A percentile compares a stretch with the other conserved stretches of the same genome.
Conservation (phyloP, 2,329 filamentous ascomycete species). For the Alternaria sp. region DNA sequence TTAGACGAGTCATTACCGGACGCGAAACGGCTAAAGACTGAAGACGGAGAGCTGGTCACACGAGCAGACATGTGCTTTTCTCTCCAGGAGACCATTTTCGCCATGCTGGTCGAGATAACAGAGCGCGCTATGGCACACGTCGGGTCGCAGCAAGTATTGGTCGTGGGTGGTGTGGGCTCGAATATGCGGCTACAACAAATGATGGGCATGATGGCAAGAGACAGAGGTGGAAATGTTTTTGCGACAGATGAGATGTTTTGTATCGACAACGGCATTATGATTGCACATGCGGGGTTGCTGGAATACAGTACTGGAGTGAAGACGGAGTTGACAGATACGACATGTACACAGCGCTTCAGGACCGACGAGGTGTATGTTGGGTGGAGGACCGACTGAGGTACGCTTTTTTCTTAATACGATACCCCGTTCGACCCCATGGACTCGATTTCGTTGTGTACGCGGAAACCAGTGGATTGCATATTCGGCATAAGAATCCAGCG, state of each 20-base stretch:
- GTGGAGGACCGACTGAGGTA: constrained; percentile 53
- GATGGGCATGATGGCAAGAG: constrained; percentile 95
- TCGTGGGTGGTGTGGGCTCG: constrained; percentile 94
- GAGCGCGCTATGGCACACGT: constrained; percentile 99
- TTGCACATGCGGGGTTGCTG: constrained; percentile 91
- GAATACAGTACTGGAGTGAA: constrained; percentile 82
- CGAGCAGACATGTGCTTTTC: constrained; percentile 90
- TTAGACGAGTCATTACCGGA: constrained; percentile 55
- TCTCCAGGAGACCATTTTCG: constrained; percentile 92
- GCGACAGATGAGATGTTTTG: constrained; percentile 97
- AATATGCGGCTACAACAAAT: constrained; percentile 95
- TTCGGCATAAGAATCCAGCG: not conserved
- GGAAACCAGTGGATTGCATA: not conserved
- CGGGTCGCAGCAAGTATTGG: constrained; percentile 85
- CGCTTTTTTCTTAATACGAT: constrained; percentile 15
- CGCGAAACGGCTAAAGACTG: constrained; percentile 54
- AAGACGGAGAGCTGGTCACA: constrained; percentile 69
- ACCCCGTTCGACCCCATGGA: constrained; percentile 1
- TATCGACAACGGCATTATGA: constrained; percentile 99
- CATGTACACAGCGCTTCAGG: constrained; percentile 65
- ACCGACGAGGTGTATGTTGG: constrained; percentile 61
- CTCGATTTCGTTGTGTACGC: not conserved
- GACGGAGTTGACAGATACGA: constrained; percentile 80
- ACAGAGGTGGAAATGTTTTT: constrained; percentile 88
- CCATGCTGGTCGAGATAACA: constrained; percentile 98